Percentiles rank a stretch among this genome's conserved stretches.
Evolutionary conservation across 108 stramenopile species (phyloP).

Genomic region (Epithemia pelagica): DNA sequence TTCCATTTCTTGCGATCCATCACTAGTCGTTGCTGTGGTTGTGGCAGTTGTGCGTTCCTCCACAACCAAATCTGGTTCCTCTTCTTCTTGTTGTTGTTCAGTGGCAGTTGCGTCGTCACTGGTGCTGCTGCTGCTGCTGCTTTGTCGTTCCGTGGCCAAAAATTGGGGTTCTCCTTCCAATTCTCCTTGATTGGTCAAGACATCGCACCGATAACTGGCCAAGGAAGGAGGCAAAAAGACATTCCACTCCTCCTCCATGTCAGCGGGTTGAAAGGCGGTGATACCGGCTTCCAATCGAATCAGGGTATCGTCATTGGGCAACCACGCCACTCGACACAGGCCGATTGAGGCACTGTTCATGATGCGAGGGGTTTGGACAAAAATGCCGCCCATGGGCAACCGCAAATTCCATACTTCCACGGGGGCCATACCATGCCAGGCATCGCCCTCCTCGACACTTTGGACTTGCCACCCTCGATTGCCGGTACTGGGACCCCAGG

Average conservation of each 20-base stretch:
- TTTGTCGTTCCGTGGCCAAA: neutral
- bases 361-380: slow-evolving; percentile 67
- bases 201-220: slow-evolving; percentile 69
- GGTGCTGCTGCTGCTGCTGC: slow-evolving; percentile 1
- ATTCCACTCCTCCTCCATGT: slow-evolving; percentile 36
- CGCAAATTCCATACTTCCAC: slow-evolving; percentile 66
- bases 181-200: slow-evolving; percentile 68
- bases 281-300: slow-evolving; percentile 75
- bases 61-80: too few species aligned
- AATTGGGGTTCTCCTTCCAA: slow-evolving; percentile 35
- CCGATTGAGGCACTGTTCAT: slow-evolving; percentile 46
- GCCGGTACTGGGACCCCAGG: slow-evolving; percentile 73
- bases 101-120: slow-evolving; percentile 6
- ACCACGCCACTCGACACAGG: slow-evolving; percentile 74
- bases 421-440: slow-evolving; percentile 67
- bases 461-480: slow-evolving; percentile 74
- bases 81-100: slow-evolving; percentile 1
- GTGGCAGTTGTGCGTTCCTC: too few species aligned
- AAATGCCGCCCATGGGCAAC: slow-evolving; percentile 52
- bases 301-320: slow-evolving; percentile 66
- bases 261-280: slow-evolving; percentile 63
- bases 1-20: too few species aligned
- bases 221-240: slow-evolving; percentile 65
- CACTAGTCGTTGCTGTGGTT: too few species aligned
- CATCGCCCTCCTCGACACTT: slow-evolving; percentile 73